Evolutionary conservation across 2,329 filamentous ascomycete species (phyloP).

Genomic region (Alternaria metachromatica): DNA sequence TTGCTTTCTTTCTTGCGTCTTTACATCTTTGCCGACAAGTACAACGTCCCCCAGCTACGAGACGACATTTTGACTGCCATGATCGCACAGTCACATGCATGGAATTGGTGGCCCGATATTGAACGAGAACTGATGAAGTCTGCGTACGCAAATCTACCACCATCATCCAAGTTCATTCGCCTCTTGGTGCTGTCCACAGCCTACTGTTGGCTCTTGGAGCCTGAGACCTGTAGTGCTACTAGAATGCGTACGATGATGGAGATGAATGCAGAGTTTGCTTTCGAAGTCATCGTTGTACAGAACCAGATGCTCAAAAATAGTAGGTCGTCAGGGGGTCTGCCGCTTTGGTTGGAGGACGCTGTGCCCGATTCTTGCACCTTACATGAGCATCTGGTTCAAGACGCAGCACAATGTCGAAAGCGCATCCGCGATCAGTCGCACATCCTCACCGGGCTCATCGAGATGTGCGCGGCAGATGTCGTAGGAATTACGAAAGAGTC

Average conservation of each 20-base stretch:
- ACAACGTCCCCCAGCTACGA: neutral
- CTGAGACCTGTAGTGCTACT: neutral
- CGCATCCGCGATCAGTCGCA: constrained; percentile 1
- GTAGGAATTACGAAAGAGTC: too few relatives aligned
- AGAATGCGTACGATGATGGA: rapidly evolving
- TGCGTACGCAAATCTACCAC: neutral
- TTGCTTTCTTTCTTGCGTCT: neutral
- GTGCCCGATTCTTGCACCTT: neutral
- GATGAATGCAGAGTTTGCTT: neutral
- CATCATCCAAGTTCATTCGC: neutral
- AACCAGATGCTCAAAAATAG: neutral
- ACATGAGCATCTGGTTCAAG: constrained; percentile 4
- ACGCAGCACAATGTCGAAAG: constrained; percentile 4
- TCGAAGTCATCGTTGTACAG: neutral
- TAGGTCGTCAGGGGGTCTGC: too few relatives aligned
- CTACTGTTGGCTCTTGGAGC: rapidly evolving
- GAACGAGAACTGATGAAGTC: rapidly evolving
- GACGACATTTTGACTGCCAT: neutral
- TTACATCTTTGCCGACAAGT: neutral
- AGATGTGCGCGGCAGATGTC: constrained; percentile 3
- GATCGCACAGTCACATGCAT: neutral
- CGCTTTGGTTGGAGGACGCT: rapidly evolving
- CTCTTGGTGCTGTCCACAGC: neutral
- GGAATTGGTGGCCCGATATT: neutral
- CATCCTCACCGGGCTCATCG: constrained; percentile 5